These are phyloP conservation scores for Melampsora americana DNA, from an alignment of 1,284 basidiomycete species.

Conservation along the genomic window DNA sequence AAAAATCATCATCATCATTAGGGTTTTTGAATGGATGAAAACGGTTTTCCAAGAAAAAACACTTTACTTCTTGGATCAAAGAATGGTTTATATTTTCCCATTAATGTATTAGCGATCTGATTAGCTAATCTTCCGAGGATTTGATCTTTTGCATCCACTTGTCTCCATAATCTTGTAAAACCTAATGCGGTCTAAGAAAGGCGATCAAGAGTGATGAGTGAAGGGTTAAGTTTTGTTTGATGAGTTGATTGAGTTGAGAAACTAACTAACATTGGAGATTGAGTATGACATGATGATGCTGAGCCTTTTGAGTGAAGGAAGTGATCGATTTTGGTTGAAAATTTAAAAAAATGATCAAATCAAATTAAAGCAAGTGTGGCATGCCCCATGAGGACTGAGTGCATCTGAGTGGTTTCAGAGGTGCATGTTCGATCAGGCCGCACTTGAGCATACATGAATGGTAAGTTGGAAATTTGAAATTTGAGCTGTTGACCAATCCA, in stretches of 20 bases:
- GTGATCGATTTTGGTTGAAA: too few relatives aligned
- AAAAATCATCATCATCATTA: neutral
- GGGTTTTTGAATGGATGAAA: neutral
- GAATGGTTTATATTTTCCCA: conserved; percentile 99
- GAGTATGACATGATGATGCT: conserved; percentile 13
- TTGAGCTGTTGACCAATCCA: too few relatives aligned
- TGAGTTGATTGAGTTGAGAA: neutral
- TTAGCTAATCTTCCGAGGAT: conserved; percentile 88
- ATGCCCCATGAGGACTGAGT: too few relatives aligned
- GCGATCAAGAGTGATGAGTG: neutral
- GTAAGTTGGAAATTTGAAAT: too few relatives aligned
- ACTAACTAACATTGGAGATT: neutral
- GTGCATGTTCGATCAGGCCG: too few relatives aligned
- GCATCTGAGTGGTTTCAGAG: too few relatives aligned
- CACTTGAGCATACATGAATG: too few relatives aligned
- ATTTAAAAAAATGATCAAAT: too few relatives aligned
- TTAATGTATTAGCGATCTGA: conserved; percentile 86
- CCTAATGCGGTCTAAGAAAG: conserved; percentile 76
- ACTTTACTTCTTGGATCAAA: conserved; percentile 75
- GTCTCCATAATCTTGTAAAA: conserved; percentile 91
- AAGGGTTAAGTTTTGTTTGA: neutral
- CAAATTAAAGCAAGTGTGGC: too few relatives aligned
- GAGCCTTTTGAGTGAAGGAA: too few relatives aligned
- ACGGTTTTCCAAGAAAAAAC: too few relatives aligned
- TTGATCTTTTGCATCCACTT: conserved; percentile 83